Base-by-base conservation (phyloP, 306 rosid species). In the Fragaria iinumae region DNA sequence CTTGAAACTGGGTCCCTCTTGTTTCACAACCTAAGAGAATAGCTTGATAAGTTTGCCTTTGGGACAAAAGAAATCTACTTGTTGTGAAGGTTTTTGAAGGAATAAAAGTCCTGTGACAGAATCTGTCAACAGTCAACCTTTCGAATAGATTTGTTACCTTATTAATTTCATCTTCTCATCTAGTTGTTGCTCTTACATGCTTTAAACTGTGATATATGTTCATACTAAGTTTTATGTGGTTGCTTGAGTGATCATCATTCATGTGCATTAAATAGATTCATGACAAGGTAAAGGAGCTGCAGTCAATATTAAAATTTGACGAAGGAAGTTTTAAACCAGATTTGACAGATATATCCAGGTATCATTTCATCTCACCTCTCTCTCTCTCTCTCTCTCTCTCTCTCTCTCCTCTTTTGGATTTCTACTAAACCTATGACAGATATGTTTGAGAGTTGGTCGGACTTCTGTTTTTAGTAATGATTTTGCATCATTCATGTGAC, bases 251-350 rank as follows among this genome's bases (percentile, higher is more conserved):
- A 38, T 66, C 71, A 64, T 62, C 47, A 80, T 76, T 73, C 43
- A 67, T 55, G 29, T 71, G 62, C 75, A 62, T 80, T 50, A 66
- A 77, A 64, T 82, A 95, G 99, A 86, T 95, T 83, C 89, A 87
- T 73, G 88, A 85, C 67, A 84, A 89, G 83, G 83, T 92, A 81
- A 83, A 81, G 81, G 82, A 71, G 74, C 78, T 95, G 87, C 93
- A 82, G 78, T 83, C 91, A 63, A 78, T 82, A 32, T 62, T 75
- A 38, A 84, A 80, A 74, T 67, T 80, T 77, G 91, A 88, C 56
- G 89, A 82, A 34, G 89, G 81, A 77, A 86, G 80, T 74, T 44
- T 78, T 50, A 87, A 80, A 78, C 88, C 83, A 82, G 85, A 81
- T 74, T 72, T 88, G 64, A 75, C 80, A 72, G 93, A 80, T 69